Evolutionary conservation across 2,329 filamentous ascomycete species (phyloP).

Genomic region (Epichloe gansuensis): DNA sequence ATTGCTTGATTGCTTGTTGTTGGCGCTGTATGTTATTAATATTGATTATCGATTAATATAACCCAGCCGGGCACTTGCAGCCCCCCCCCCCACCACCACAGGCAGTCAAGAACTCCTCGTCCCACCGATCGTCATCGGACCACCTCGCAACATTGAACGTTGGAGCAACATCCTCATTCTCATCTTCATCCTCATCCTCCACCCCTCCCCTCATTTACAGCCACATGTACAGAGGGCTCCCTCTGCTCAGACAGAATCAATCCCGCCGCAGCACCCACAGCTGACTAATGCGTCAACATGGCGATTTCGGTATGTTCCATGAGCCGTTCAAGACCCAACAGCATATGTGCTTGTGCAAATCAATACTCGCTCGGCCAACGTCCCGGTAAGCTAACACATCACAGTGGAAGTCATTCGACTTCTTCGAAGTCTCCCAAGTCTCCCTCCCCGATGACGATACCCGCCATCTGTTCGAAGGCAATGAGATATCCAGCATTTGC

Average conservation of each 20-base stretch:
- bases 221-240: background rate
- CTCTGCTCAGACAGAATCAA: background rate
- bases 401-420: conserved; percentile 98
- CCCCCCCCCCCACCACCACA: background rate
- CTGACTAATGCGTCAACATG: conserved; percentile 19
- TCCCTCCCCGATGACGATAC: conserved; percentile 68
- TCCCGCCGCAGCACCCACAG: background rate
- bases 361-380: background rate
- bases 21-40: too few relatives aligned
- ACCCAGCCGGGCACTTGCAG: background rate
- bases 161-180: too few relatives aligned
- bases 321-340: too few relatives aligned
- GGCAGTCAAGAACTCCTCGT: conserved; percentile 1
- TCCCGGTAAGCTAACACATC: background rate
- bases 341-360: background rate
- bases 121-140: conserved; percentile 20
- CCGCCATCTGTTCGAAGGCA: conserved; percentile 66
- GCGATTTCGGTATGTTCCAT: conserved; percentile 19
- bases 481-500: conserved; percentile 69
- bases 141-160: conserved; percentile 5
- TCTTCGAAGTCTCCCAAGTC: conserved; percentile 90
- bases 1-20: too few relatives aligned
- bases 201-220: too few relatives aligned
- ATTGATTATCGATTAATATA: too few relatives aligned
- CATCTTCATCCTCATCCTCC: too few relatives aligned